phyloP scores from a whole-genome alignment of 768 basidiomycete genomes.

The Russula sp. region DNA sequence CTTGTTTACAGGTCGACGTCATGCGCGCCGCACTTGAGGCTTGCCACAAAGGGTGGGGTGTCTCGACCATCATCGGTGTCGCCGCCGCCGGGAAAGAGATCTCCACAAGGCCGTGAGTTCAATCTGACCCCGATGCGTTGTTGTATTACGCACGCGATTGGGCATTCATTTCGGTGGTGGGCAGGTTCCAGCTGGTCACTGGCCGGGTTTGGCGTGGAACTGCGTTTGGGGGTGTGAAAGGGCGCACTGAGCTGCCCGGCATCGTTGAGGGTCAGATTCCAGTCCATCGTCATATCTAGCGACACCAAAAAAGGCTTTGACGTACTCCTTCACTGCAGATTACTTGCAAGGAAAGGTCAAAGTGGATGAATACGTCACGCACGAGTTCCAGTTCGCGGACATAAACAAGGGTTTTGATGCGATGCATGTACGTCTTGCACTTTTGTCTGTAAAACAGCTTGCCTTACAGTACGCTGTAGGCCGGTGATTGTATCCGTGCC shows the following conservation, averaged over 20 bases:
- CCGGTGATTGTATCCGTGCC: constrained; percentile 88
- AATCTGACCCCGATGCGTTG: constrained; percentile 21
- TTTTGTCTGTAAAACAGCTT: neutral
- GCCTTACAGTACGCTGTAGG: constrained; percentile 35
- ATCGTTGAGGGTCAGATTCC: constrained; percentile 70
- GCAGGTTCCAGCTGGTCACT: constrained; percentile 59
- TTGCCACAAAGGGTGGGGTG: constrained; percentile 99
- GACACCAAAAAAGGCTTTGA: neutral
- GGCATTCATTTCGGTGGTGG: neutral
- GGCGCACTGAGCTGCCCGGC: constrained; percentile 90
- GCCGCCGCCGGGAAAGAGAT: constrained; percentile 92
- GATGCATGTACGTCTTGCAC: constrained; percentile 76
- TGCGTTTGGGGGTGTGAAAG: constrained; percentile 98
- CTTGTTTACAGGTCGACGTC: constrained; percentile 58
- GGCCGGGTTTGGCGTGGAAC: constrained; percentile 92
- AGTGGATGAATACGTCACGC: constrained; percentile 96
- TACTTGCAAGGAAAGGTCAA: constrained; percentile 78
- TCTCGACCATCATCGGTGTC: constrained; percentile 92
- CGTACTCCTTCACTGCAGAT: constrained; percentile 39
- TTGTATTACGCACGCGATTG: constrained; percentile 34
- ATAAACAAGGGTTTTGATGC: constrained; percentile 89
- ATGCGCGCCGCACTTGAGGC: constrained; percentile 96
- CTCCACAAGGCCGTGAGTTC: constrained; percentile 32
- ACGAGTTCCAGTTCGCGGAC: constrained; percentile 63
- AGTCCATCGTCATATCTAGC: neutral